phyloP scores from a whole-genome alignment of 176 grass and related monocot species.

The Echinochloa phyllopogon region DNA sequence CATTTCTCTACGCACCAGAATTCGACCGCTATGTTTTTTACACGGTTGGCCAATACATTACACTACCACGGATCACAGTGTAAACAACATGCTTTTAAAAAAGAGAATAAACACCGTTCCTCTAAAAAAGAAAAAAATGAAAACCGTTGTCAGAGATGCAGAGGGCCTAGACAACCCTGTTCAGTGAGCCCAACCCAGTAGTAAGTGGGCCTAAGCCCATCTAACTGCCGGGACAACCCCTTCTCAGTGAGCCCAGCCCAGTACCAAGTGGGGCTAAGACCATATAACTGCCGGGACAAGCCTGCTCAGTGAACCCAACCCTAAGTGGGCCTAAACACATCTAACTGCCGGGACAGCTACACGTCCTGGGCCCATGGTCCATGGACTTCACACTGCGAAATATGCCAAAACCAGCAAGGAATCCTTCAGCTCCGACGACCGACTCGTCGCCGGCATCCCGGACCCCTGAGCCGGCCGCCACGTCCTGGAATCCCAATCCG shows the following conservation, averaged over 20 bases:
- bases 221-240: too few species aligned
- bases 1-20: neutral
- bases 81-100: neutral
- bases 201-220: neutral
- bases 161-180: neutral
- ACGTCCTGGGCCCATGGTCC: neutral
- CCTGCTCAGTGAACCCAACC: neutral
- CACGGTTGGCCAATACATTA: neutral
- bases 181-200: neutral
- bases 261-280: neutral
- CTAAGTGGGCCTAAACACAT: neutral
- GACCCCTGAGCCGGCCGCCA: slow-evolving; percentile 6
- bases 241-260: neutral
- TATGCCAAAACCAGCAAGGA: neutral
- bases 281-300: neutral
- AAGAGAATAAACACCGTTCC: neutral
- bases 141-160: neutral
- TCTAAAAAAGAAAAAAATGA: neutral
- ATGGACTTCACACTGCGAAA: neutral
- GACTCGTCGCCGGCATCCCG: slow-evolving; percentile 35
- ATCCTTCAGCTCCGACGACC: neutral
- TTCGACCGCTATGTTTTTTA: neutral
- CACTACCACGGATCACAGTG: neutral
- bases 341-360: neutral
- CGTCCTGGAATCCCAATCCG: slow-evolving; percentile 17